A percentile compares a stretch with the other conserved stretches of the same genome.
Conservation (phyloP, 768 basidiomycete genomes). For the Russula sp. region DNA sequence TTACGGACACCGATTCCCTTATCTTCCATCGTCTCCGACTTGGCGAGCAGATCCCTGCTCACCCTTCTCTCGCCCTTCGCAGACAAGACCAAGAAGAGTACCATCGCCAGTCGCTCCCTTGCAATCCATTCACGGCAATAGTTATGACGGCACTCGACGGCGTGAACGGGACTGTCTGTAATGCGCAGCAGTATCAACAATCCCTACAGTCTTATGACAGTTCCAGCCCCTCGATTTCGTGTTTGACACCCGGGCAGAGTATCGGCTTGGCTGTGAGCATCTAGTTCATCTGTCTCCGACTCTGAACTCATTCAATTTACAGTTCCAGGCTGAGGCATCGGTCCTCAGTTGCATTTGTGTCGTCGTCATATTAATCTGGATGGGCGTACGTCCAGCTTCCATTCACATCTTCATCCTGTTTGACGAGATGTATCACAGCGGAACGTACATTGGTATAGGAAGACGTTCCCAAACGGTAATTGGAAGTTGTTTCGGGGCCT, state of each 20-base stretch:
- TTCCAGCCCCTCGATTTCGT: slow-evolving; percentile 22
- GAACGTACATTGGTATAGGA: slow-evolving; percentile 19
- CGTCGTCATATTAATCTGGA: neutral
- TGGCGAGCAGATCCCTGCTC: neutral
- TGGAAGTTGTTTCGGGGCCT: slow-evolving; percentile 37
- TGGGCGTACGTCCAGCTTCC: slow-evolving; percentile 14
- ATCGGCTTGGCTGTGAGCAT: slow-evolving; percentile 40
- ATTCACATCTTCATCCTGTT: neutral
- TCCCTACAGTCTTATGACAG: neutral
- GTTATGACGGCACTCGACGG: neutral
- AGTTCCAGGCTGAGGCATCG: slow-evolving; percentile 40
- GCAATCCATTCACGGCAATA: neutral
- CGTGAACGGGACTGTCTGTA: slow-evolving; percentile 20
- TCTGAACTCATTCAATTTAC: neutral
- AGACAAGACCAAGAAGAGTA: neutral
- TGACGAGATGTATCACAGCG: slow-evolving; percentile 11
- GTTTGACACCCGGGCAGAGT: slow-evolving; percentile 38
- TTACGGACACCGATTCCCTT: neutral
- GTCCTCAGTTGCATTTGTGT: slow-evolving; percentile 9
- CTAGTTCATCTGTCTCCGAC: neutral
- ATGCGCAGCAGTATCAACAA: slow-evolving; percentile 2
- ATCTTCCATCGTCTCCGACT: neutral
- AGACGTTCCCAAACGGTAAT: neutral
- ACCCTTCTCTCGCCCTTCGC: neutral
- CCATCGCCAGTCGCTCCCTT: neutral